phyloP scores from a whole-genome alignment of 305 asterid genomes.

The Plantago coronopus region DNA sequence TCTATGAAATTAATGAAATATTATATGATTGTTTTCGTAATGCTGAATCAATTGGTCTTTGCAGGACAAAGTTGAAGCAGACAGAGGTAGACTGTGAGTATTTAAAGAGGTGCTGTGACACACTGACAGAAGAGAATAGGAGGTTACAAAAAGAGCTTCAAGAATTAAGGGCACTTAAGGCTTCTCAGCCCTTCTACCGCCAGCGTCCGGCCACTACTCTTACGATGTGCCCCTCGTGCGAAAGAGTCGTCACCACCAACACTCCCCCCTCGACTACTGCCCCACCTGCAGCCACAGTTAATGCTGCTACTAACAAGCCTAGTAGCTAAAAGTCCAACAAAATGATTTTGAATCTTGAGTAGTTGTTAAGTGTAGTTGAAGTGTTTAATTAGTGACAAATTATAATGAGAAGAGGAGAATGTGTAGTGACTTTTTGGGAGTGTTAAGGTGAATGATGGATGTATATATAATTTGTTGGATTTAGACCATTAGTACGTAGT shows the following conservation, averaged over 20 bases:
- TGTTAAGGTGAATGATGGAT: not conserved
- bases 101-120: slow-evolving; percentile 78
- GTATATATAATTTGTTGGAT: slow-evolving; percentile 4
- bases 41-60: slow-evolving; percentile 3
- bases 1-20: too few relatives aligned
- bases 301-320: slow-evolving; percentile 9
- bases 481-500: not conserved
- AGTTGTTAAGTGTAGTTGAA: not conserved
- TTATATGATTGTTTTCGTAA: slow-evolving; percentile 20
- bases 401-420: not conserved
- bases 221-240: slow-evolving; percentile 91
- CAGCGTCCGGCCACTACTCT: slow-evolving; percentile 87
- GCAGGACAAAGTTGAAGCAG: slow-evolving; percentile 90
- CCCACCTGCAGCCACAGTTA: not conserved
- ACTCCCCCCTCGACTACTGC: slow-evolving; percentile 23
- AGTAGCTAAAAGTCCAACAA: slow-evolving; percentile 21
- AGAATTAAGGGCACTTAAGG: slow-evolving; percentile 75
- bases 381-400: not conserved
- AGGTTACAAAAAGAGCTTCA: slow-evolving; percentile 80
- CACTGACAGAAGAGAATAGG: slow-evolving; percentile 77
- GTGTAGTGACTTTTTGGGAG: slow-evolving; percentile 1
- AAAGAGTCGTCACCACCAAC: slow-evolving; percentile 53
- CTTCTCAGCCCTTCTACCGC: slow-evolving; percentile 76
- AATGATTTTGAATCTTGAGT: slow-evolving; percentile 21
- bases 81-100: slow-evolving; percentile 95